These are phyloP conservation scores for Iris pallida DNA, from an alignment of 116 monocot species.

Conservation along the genomic window DNA sequence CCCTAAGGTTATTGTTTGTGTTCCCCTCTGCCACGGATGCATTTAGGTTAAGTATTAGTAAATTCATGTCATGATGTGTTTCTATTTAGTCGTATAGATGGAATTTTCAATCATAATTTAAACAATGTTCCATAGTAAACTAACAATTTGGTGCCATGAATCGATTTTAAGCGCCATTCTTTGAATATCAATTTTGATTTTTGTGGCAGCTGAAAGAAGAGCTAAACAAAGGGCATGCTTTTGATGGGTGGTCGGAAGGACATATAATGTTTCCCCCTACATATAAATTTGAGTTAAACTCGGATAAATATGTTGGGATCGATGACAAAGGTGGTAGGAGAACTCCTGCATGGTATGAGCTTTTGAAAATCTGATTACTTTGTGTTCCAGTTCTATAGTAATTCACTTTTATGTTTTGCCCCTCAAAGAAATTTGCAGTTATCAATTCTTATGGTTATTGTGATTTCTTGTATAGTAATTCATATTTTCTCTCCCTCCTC, in stretches of 20 bases:
- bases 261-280: conserved; percentile 79
- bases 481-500: too few relatives aligned
- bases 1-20: too few relatives aligned
- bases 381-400: neutral
- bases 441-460: too few relatives aligned
- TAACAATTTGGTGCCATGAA: too few relatives aligned
- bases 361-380: neutral
- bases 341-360: conserved; percentile 85
- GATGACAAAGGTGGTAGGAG: conserved; percentile 68
- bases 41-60: too few relatives aligned
- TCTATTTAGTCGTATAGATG: too few relatives aligned
- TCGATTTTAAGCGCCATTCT: neutral
- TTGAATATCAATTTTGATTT: neutral
- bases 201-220: conserved; percentile 55
- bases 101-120: neutral
- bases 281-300: conserved; percentile 74
- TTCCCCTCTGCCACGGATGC: too few relatives aligned
- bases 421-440: too few relatives aligned
- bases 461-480: too few relatives aligned
- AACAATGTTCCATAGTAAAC: neutral
- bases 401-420: too few relatives aligned
- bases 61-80: too few relatives aligned
- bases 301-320: conserved; percentile 57
- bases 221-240: conserved; percentile 63
- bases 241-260: conserved; percentile 91